Percentiles rank a stretch among this genome's conserved stretches.
These are phyloP conservation scores for Puccinia polysora DNA, from an alignment of 1,284 basidiomycete genomes.

Conservation along the genomic window DNA sequence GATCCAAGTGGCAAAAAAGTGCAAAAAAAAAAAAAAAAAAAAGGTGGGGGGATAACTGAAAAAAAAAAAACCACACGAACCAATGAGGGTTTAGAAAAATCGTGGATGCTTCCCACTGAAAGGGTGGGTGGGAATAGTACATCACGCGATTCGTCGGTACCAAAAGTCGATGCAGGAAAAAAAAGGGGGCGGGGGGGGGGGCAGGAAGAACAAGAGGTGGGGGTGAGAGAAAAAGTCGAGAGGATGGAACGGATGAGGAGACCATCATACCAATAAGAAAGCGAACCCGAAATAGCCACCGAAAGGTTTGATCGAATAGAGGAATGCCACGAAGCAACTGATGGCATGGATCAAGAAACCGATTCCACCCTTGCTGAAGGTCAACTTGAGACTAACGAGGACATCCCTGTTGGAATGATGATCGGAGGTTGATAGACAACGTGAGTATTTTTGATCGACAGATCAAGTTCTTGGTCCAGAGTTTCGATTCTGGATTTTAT, in stretches of 20 bases:
- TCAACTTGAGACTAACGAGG: slow-evolving; percentile 27
- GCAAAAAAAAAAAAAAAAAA: background rate
- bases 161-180: no score
- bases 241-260: background rate
- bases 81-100: slow-evolving; percentile 44
- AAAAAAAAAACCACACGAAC: slow-evolving; percentile 9
- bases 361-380: slow-evolving; percentile 11
- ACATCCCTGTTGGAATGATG: slow-evolving; percentile 22
- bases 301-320: slow-evolving; percentile 40
- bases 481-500: no score
- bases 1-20: background rate
- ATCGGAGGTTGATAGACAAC: background rate
- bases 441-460: background rate
- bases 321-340: slow-evolving; percentile 40
- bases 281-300: slow-evolving; percentile 41
- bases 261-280: slow-evolving; percentile 28
- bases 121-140: no score
- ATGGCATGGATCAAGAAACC: slow-evolving; percentile 41
- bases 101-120: slow-evolving; percentile 43
- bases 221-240: background rate
- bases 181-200: no score
- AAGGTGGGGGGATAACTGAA: background rate
- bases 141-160: no score
- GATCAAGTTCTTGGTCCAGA: no score
- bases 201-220: no score